Evolutionary conservation across 129 eudicot genomes (phyloP).

Genomic region (Deinandra increscens): DNA sequence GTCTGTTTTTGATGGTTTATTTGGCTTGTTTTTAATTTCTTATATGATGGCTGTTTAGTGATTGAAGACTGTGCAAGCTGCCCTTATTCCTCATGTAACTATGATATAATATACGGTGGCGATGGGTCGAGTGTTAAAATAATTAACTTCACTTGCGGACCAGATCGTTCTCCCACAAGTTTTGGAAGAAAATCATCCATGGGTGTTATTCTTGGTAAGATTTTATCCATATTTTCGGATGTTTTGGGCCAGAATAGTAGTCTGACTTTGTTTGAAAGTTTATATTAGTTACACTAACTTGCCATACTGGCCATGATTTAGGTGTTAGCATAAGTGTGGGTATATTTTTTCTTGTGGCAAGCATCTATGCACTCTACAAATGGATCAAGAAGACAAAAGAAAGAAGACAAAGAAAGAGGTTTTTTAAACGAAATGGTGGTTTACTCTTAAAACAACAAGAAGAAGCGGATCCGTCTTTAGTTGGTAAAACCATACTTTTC

Average conservation of each 20-base stretch:
- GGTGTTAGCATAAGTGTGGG: neutral
- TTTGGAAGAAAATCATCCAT: neutral
- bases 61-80: constrained; percentile 9
- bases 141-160: constrained; percentile 6
- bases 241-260: too few relatives aligned
- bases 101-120: constrained; percentile 7
- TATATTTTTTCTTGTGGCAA: neutral
- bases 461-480: neutral
- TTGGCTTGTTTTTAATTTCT: neutral
- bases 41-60: constrained; percentile 1
- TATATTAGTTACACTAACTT: too few relatives aligned
- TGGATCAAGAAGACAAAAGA: neutral
- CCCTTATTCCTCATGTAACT: constrained; percentile 3
- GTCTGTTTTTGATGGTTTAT: neutral
- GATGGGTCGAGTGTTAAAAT: neutral
- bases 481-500: constrained; percentile 29
- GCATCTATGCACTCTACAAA: neutral
- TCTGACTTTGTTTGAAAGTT: too few relatives aligned
- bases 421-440: constrained; percentile 12
- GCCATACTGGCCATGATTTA: neutral
- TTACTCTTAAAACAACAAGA: constrained; percentile 11
- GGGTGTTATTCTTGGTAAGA: constrained; percentile 1
- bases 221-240: too few relatives aligned
- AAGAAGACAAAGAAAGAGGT: neutral
- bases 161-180: neutral